Evolutionary conservation across 257 asterid genomes (phyloP).

Genomic region (Pogostemon cablin): DNA sequence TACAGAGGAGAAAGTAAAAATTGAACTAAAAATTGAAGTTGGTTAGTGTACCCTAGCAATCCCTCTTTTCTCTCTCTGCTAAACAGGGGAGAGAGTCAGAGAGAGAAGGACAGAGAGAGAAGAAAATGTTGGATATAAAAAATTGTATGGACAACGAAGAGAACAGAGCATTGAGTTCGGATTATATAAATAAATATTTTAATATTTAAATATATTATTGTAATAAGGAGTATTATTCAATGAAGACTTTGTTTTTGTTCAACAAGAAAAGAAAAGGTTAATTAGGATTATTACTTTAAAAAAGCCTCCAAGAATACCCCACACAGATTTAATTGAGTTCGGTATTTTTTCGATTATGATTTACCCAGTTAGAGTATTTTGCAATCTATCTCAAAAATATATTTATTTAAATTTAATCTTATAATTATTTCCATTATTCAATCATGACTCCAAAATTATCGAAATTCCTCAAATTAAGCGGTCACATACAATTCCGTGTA

Average conservation of each 20-base stretch:
- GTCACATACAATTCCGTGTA: too few relatives aligned
- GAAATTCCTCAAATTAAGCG: too few relatives aligned
- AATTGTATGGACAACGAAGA: slow-evolving; percentile 53
- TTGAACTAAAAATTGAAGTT: slow-evolving; percentile 12
- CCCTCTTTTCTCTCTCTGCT: slow-evolving; percentile 26
- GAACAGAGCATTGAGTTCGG: slow-evolving; percentile 32
- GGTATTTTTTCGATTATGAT: too few relatives aligned
- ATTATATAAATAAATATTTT: slow-evolving; percentile 26
- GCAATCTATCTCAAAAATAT: too few relatives aligned
- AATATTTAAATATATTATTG: background rate
- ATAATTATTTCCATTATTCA: too few relatives aligned
- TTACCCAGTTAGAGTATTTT: too few relatives aligned
- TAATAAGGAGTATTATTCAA: background rate
- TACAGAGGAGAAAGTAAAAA: background rate
- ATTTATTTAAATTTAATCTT: too few relatives aligned
- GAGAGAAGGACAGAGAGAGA: slow-evolving; percentile 14
- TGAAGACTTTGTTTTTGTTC: background rate
- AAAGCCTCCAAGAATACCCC: slow-evolving; percentile 33
- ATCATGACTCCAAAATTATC: too few relatives aligned
- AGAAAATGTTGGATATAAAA: slow-evolving; percentile 30
- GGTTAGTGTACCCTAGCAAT: background rate
- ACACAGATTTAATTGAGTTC: too few relatives aligned
- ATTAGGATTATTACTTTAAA: background rate
- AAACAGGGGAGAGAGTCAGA: slow-evolving; percentile 13
- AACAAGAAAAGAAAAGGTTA: background rate